These are phyloP conservation scores for Scalesia atractyloides DNA, from an alignment of 129 eudicot genomes.

Conservation along the genomic window DNA sequence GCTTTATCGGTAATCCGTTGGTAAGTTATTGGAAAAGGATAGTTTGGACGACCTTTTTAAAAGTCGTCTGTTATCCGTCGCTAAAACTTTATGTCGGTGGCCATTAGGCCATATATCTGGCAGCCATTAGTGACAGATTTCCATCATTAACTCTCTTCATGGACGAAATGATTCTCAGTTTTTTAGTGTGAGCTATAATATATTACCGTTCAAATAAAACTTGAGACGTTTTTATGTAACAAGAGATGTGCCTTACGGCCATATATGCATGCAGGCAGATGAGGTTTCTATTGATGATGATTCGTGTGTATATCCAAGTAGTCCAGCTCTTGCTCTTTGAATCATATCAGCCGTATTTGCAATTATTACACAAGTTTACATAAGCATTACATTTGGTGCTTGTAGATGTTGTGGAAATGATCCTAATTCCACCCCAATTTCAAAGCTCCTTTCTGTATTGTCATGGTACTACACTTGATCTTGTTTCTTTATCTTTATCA, in stretches of 20 bases:
- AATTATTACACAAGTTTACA: constrained; percentile 19
- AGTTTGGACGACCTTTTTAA: no score
- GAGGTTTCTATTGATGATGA: not conserved
- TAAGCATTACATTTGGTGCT: constrained; percentile 29
- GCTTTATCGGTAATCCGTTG: no score
- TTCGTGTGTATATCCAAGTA: constrained; percentile 40
- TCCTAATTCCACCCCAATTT: constrained; percentile 9
- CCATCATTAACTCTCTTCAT: no score
- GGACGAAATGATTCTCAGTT: no score
- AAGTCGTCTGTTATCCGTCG: no score
- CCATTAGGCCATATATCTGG: no score
- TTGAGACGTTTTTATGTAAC: no score
- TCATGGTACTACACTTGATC: constrained; percentile 21
- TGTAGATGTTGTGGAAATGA: constrained; percentile 20
- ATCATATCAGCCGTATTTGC: constrained; percentile 27
- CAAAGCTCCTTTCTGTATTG: constrained; percentile 20
- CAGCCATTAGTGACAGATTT: no score
- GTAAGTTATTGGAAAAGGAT: no score
- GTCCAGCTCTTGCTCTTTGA: constrained; percentile 34
- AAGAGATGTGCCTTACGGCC: not conserved
- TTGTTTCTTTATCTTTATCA: no score
- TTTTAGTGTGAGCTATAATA: not conserved
- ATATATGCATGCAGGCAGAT: constrained; percentile 22
- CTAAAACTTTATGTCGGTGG: no score
- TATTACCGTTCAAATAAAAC: not conserved